Conservation (phyloP, 2,329 filamentous ascomycete genomes). For the Fusarium sp. region DNA sequence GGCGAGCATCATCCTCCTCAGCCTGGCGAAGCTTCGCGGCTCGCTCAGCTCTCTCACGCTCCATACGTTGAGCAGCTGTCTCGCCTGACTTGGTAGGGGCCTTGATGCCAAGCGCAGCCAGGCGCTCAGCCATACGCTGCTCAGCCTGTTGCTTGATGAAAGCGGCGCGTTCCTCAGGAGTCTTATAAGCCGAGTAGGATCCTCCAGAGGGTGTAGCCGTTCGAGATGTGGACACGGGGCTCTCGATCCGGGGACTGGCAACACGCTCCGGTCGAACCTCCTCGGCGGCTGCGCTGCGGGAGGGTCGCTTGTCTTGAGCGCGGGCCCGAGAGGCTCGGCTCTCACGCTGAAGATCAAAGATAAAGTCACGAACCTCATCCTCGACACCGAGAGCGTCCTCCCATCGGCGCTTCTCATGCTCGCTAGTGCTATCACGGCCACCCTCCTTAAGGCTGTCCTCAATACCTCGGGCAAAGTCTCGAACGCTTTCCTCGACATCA, state of each 20-base stretch:
- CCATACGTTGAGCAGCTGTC: slow-evolving; percentile 83
- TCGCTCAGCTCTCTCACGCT: slow-evolving; percentile 88
- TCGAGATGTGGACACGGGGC: slow-evolving; percentile 64
- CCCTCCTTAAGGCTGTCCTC: slow-evolving; percentile 90
- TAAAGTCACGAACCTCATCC: slow-evolving; percentile 97
- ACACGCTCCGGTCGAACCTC: slow-evolving; percentile 55
- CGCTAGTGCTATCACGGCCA: slow-evolving; percentile 77
- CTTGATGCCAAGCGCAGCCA: slow-evolving; percentile 93
- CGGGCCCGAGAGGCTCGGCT: slow-evolving; percentile 80
- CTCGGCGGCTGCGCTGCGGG: slow-evolving; percentile 56
- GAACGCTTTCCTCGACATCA: slow-evolving; percentile 96
- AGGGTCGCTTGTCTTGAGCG: slow-evolving; percentile 65
- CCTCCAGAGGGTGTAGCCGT: slow-evolving; percentile 64
- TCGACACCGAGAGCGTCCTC: slow-evolving; percentile 96
- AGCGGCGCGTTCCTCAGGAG: slow-evolving; percentile 91
- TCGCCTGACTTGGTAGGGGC: slow-evolving; percentile 83
- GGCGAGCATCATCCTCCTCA: slow-evolving; percentile 91
- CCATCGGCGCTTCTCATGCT: slow-evolving; percentile 94
- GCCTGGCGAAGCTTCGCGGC: slow-evolving; percentile 89
- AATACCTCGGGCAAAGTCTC: slow-evolving; percentile 85
- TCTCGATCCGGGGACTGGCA: slow-evolving; percentile 63
- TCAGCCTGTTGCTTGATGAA: slow-evolving; percentile 98
- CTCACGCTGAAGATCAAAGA: slow-evolving; percentile 92
- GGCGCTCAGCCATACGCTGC: slow-evolving; percentile 94
- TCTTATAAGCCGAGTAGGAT: slow-evolving; percentile 86